Base-by-base conservation (phyloP, 495 filamentous ascomycete species). In the Aeminium ludgeri region DNA sequence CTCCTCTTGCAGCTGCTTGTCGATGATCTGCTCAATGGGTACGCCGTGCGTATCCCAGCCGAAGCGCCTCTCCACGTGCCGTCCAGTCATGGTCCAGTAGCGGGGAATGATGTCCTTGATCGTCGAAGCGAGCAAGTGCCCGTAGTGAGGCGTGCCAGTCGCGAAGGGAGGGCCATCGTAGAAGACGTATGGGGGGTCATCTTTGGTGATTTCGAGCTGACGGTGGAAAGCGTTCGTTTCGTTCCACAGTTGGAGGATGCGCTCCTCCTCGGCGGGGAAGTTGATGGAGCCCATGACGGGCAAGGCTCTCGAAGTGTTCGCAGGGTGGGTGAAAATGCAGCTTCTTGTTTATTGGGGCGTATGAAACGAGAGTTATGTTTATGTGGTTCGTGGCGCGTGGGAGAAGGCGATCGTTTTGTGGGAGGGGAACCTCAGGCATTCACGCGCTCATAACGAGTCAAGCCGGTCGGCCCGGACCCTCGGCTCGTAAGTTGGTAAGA, bases 61-160 rank as follows among this genome's bases (percentile, higher is more conserved):
- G 50, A 80, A 80, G 30, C 76, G 62, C 12, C 75, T 64, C 61
- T 78, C 73, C 19, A 96, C 87, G 64, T 87, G 76, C 53, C 77
- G 76, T 10, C 89, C 89, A 59, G 91, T 92, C 85, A 93, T 94
- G 27, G 86, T 85, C 89, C 89, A 96, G 57, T 94, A 96, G 48
- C 86, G 65, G 1, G 87, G 86, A 50, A 96, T 89, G 44, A 95
- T 86, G 58, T 96, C 89, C 56, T 97, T 96, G 61, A 95, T 93
- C 13, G 89, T 95, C 17, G 86, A 94, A 15, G 87, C 82, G 43
- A 97, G 74, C 30, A 97, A 65, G 63, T 96, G 89, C 52, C 86
- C 91, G 60, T 96, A 97, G 62, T 96, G 91, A 20, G 89, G 91
- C 12, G 87, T 66, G 34, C 78, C 86, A 30, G 76, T 74, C 36